Evolutionary conservation across 495 filamentous ascomycete genomes (phyloP).

Genomic region (Opeltia flavorubescens): DNA sequence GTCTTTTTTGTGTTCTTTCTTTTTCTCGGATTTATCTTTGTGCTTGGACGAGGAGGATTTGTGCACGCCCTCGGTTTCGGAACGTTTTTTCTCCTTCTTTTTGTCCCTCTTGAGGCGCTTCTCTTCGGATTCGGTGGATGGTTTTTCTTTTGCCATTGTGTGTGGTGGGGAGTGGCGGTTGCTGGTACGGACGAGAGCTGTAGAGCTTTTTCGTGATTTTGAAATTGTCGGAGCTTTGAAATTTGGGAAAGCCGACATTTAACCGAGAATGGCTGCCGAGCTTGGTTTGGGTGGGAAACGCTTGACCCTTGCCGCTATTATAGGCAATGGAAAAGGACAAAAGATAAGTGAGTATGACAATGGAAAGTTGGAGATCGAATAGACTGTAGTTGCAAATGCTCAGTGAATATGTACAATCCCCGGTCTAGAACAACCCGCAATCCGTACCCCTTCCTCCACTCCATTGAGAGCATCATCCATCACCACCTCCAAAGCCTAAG

Average conservation of each 20-base stretch:
- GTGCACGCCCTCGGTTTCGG: conserved; percentile 60
- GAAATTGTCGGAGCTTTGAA: background rate
- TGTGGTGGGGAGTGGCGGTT: conserved; percentile 2
- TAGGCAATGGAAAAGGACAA: no score
- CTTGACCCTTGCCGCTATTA: no score
- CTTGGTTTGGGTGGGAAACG: background rate
- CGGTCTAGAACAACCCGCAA: background rate
- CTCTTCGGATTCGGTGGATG: conserved; percentile 19
- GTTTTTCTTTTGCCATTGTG: conserved; percentile 41
- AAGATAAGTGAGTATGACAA: no score
- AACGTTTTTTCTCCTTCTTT: conserved; percentile 72
- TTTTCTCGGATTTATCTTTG: conserved; percentile 14
- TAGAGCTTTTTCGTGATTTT: background rate
- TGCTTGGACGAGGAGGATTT: conserved; percentile 28
- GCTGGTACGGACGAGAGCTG: background rate
- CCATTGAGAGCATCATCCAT: no score
- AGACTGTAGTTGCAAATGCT: no score
- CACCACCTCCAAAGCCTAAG: background rate
- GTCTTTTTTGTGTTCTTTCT: conserved; percentile 3
- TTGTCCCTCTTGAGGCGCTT: conserved; percentile 49
- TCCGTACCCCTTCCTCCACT: background rate
- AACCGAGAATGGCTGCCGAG: background rate
- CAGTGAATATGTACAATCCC: background rate
- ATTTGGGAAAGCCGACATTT: background rate
- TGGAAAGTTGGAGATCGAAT: no score